Base-by-base conservation (phyloP, 495 filamentous ascomycete genomes). In the Xylaria longipes region DNA sequence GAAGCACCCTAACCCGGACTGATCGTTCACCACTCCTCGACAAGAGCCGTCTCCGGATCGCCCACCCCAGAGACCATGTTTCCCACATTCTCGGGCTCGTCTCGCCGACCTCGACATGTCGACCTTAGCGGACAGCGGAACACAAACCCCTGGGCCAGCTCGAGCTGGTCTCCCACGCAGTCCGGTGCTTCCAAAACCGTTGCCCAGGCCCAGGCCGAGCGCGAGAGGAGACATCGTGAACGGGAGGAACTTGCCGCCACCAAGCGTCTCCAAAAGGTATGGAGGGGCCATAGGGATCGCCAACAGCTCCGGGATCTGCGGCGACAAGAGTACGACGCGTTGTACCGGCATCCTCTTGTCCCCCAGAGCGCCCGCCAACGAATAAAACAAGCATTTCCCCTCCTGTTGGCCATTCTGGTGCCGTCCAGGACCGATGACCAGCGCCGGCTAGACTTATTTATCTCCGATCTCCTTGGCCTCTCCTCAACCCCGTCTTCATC, bases 121-220 rank as follows among this genome's bases (percentile, higher is more conserved):
- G 97, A 99, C 80, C 91, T 99, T 70, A 95, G 93, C 64, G 97
- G 95, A 74, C 92, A 95, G 72, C 78, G 74, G 52, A 88, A 89
- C 75, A 84, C 81, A 68, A 93, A 96, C 81, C 91, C 93, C 35
- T 93, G 94, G 80, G 89, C 91, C 71, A 82, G 88, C 77, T 78
- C 79, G 64, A 75, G 80, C 70, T 85, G 86, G 83, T 72, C 79
- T 6, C 80, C 85, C 1, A 70, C 83, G 3, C 83, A 77, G 17
- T 80, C 87, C 12, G 91, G 91, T 25, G 85, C 89, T 4, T 92
- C 93, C 70, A 90, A 90, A 76, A 91, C 95, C 0, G 87, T 98
- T 17, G 91, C 92, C 33, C 88, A 91, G 72, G 97, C 96, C 27
- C 93, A 97, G 75, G 91, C 93, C 71, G 94, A 97, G 75, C 91